These are phyloP conservation scores for Tillandsia leiboldiana DNA, from an alignment of 176 grass and related monocot species.

Conservation along the genomic window DNA sequence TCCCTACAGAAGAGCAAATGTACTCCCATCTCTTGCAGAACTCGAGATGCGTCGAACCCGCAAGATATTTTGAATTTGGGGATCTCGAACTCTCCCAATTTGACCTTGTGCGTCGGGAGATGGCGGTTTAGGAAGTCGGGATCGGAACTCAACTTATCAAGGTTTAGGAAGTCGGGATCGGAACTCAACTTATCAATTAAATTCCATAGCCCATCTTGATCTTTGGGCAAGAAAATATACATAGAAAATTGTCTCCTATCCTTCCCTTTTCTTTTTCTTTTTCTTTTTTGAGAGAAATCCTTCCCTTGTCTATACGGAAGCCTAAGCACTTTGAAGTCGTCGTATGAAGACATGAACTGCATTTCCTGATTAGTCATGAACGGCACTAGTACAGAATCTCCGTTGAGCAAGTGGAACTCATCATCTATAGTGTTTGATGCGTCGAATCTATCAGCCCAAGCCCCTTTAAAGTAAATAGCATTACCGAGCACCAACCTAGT, in stretches of 20 bases:
- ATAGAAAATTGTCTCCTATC: conserved; percentile 34
- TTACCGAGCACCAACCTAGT: conserved; percentile 41
- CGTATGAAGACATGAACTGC: conserved; percentile 32
- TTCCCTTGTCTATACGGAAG: conserved; percentile 21
- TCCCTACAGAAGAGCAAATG: conserved; percentile 22
- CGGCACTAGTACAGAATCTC: conserved; percentile 19
- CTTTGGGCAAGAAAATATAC: conserved; percentile 50
- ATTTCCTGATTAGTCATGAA: conserved; percentile 39
- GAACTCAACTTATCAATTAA: conserved; percentile 36
- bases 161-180: not conserved
- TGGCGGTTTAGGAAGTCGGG: not conserved
- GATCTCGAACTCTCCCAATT: conserved; percentile 31
- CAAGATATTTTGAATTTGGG: conserved; percentile 53
- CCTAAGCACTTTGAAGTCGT: conserved; percentile 44
- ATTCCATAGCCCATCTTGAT: conserved; percentile 22
- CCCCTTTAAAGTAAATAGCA: conserved; percentile 77
- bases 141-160: conserved; percentile 32
- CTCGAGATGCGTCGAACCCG: conserved; percentile 17
- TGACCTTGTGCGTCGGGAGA: not conserved
- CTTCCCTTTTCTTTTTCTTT: not conserved
- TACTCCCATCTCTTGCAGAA: conserved; percentile 25
- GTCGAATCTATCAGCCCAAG: conserved; percentile 51
- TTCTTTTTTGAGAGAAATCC: too few species aligned
- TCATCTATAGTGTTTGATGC: conserved; percentile 12
- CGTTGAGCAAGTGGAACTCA: conserved; percentile 37